Evolutionary conservation across 2,329 filamentous ascomycete species (phyloP).

Genomic region (Stemphylium lycopersici): DNA sequence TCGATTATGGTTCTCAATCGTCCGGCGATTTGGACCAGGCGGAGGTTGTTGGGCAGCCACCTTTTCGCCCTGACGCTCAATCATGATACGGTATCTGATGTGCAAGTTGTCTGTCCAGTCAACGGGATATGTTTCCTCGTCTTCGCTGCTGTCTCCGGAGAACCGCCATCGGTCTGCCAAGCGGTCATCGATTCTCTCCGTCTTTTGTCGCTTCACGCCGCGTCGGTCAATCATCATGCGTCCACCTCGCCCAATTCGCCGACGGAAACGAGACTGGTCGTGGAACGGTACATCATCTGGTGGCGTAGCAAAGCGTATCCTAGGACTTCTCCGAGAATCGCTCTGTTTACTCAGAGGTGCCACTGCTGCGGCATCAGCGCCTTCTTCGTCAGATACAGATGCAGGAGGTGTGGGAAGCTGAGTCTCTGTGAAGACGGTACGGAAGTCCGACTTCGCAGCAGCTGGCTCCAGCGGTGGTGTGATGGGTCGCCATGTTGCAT

Average conservation of each 20-base stretch:
- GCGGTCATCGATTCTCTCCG: constrained; percentile 40
- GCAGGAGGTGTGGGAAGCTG: constrained; percentile 57
- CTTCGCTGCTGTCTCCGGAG: constrained; percentile 82
- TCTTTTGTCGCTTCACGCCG: constrained; percentile 62
- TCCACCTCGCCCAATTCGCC: constrained; percentile 82
- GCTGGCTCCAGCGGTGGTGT: constrained; percentile 71
- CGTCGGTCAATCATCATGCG: constrained; percentile 88
- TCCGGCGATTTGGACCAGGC: constrained; percentile 30
- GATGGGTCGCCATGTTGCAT: constrained; percentile 84
- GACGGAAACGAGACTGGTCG: constrained; percentile 71
- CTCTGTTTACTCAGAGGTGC: constrained; percentile 41
- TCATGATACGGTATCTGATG: constrained; percentile 63
- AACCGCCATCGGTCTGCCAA: constrained; percentile 71
- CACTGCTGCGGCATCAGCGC: constrained; percentile 47
- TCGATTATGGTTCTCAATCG: constrained; percentile 46
- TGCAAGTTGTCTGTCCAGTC: constrained; percentile 69
- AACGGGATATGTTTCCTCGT: constrained; percentile 73
- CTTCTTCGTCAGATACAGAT: constrained; percentile 53
- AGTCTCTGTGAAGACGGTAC: constrained; percentile 46
- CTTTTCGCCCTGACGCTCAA: constrained; percentile 51
- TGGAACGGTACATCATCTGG: constrained; percentile 48
- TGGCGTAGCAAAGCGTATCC: constrained; percentile 48
- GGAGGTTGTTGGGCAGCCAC: constrained; percentile 35
- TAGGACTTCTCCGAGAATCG: constrained; percentile 34
- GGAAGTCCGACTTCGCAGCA: constrained; percentile 46